Conservation (phyloP, 305 asterid species). For the Striga hermonthica region DNA sequence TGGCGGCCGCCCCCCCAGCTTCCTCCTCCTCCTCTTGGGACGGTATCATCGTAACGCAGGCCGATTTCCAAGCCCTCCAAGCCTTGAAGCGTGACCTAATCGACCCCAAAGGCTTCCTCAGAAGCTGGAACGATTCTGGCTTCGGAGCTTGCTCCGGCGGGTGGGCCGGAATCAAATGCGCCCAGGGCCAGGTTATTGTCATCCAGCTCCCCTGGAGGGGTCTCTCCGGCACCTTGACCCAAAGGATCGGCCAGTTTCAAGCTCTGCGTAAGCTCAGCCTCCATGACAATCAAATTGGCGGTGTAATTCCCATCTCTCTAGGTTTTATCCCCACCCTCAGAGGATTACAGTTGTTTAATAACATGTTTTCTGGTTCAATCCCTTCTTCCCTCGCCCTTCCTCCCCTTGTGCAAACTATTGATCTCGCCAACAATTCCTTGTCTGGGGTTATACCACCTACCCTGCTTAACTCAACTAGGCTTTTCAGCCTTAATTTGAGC, state of each 20-base stretch:
- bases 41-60: slow-evolving; percentile 72
- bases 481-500: slow-evolving; percentile 68
- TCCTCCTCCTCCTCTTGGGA: slow-evolving; percentile 60
- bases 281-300: slow-evolving; percentile 74
- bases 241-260: slow-evolving; percentile 70
- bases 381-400: slow-evolving; percentile 71
- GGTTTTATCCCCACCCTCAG: slow-evolving; percentile 75
- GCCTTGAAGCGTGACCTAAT: slow-evolving; percentile 66
- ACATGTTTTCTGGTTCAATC: slow-evolving; percentile 67
- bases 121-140: slow-evolving; percentile 86
- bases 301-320: slow-evolving; percentile 63
- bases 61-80: slow-evolving; percentile 74
- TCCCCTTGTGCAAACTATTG: slow-evolving; percentile 73
- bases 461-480: slow-evolving; percentile 65
- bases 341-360: slow-evolving; percentile 82
- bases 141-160: slow-evolving; percentile 83
- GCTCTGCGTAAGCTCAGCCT: slow-evolving; percentile 83
- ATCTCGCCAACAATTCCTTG: slow-evolving; percentile 64
- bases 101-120: slow-evolving; percentile 77
- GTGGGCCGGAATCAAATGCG: slow-evolving; percentile 89
- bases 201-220: slow-evolving; percentile 94
- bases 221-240: slow-evolving; percentile 64
- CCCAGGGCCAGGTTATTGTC: slow-evolving; percentile 84
- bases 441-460: slow-evolving; percentile 52
- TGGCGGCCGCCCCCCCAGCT: slow-evolving; percentile 29